These are phyloP conservation scores for Spencermartinsiella ligniputridi DNA, from an alignment of 1,139 yeast genomes.

Conservation along the genomic window DNA sequence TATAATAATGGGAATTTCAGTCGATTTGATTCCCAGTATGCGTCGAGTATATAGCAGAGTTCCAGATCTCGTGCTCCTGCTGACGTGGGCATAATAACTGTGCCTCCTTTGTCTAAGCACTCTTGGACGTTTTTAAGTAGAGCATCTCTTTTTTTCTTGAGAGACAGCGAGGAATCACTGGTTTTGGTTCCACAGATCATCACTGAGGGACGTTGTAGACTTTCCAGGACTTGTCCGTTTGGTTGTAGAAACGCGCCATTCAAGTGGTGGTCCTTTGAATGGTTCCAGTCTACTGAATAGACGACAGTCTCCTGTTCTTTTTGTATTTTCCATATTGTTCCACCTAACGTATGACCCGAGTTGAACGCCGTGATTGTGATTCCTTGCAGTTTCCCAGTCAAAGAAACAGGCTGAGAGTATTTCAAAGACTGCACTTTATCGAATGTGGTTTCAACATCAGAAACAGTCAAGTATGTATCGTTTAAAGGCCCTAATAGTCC, in stretches of 20 bases:
- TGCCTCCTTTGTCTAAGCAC: slow-evolving; percentile 65
- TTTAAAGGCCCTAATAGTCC: slow-evolving; percentile 73
- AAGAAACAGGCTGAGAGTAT: slow-evolving; percentile 63
- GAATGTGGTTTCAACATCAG: slow-evolving; percentile 76
- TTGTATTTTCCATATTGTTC: slow-evolving; percentile 77
- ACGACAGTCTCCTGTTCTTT: slow-evolving; percentile 73
- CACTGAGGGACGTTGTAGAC: slow-evolving; percentile 75
- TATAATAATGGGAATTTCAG: slow-evolving; percentile 61
- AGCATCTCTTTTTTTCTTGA: slow-evolving; percentile 57
- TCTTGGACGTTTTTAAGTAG: slow-evolving; percentile 59
- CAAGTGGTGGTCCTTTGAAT: slow-evolving; percentile 79
- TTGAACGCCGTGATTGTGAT: slow-evolving; percentile 74
- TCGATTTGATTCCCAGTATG: slow-evolving; percentile 48
- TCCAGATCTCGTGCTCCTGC: slow-evolving; percentile 84
- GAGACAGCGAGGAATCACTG: slow-evolving; percentile 58
- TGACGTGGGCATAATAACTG: slow-evolving; percentile 78
- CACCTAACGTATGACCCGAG: slow-evolving; percentile 93
- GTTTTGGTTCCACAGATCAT: slow-evolving; percentile 72
- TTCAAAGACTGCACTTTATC: slow-evolving; percentile 66
- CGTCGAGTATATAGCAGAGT: slow-evolving; percentile 64
- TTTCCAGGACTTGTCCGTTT: slow-evolving; percentile 54
- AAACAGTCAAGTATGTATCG: slow-evolving; percentile 57
- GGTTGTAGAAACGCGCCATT: slow-evolving; percentile 67
- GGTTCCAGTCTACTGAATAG: slow-evolving; percentile 95
- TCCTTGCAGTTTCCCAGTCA: slow-evolving; percentile 48